Conservation (phyloP, 495 filamentous ascomycete species). For the Penicillium flavigenum region DNA sequence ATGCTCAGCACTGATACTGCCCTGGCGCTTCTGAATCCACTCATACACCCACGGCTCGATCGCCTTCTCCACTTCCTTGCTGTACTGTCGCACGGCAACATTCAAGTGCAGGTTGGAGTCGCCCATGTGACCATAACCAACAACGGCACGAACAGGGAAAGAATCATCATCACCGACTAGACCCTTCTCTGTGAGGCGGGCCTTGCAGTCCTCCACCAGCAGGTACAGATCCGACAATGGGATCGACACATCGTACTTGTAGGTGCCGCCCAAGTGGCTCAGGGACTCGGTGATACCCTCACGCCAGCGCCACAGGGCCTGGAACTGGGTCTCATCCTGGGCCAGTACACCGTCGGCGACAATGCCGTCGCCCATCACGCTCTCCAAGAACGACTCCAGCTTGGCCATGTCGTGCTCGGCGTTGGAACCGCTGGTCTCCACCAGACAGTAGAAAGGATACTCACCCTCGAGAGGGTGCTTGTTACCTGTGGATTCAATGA, state of each 20-base stretch:
- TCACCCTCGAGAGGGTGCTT: constrained; percentile 76
- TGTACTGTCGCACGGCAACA: constrained; percentile 74
- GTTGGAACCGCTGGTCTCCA: constrained; percentile 95
- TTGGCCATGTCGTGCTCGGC: constrained; percentile 89
- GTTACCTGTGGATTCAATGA: constrained; percentile 70
- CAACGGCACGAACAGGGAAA: constrained; percentile 78
- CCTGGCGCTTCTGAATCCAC: constrained; percentile 83
- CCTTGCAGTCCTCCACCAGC: constrained; percentile 79
- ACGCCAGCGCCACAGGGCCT: constrained; percentile 84
- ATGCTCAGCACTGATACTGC: constrained; percentile 95
- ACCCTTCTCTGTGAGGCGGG: constrained; percentile 66
- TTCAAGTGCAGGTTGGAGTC: constrained; percentile 95
- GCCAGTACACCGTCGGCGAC: constrained; percentile 87
- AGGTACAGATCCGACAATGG: constrained; percentile 83
- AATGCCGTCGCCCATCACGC: constrained; percentile 80
- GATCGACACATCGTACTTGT: constrained; percentile 98
- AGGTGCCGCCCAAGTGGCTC: constrained; percentile 90
- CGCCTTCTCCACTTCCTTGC: constrained; percentile 82
- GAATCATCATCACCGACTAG: constrained; percentile 76
- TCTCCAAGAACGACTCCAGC: constrained; percentile 80
- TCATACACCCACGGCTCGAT: constrained; percentile 97
- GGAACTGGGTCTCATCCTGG: constrained; percentile 86
- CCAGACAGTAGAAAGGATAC: constrained; percentile 91
- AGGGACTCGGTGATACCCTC: constrained; percentile 88
- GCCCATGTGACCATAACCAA: constrained; percentile 98